phyloP scores from a whole-genome alignment of 305 asterid genomes.

The Fraxinus albicans region DNA sequence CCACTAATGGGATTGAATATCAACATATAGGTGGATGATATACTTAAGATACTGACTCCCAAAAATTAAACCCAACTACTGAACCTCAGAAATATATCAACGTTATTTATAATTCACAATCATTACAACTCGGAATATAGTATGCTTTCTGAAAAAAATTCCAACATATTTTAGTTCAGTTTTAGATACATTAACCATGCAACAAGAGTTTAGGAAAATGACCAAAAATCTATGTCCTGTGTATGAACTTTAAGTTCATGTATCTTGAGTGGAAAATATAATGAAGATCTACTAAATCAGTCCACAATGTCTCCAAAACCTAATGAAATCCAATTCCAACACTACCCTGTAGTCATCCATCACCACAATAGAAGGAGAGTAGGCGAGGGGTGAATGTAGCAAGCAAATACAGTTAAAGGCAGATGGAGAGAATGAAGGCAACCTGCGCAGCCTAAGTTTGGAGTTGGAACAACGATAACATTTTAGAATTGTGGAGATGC shows the following conservation, averaged over 20 bases:
- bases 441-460: not conserved
- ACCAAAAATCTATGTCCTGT: not conserved
- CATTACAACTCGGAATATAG: not conserved
- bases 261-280: not conserved
- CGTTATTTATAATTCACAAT: not conserved
- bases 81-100: not conserved
- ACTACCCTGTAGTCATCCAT: not conserved
- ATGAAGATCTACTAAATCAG: not conserved
- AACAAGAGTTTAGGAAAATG: not conserved
- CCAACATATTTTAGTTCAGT: not conserved
- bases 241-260: not conserved
- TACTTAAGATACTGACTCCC: not conserved
- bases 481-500: not conserved
- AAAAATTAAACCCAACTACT: not conserved
- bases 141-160: not conserved
- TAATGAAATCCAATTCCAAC: not conserved
- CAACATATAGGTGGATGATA: not conserved
- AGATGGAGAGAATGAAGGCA: not conserved
- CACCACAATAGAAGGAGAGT: not conserved
- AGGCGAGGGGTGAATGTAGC: not conserved
- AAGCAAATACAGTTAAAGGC: not conserved
- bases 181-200: not conserved
- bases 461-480: not conserved
- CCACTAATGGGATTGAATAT: not conserved
- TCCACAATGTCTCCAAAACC: not conserved